Conservation (phyloP, 768 basidiomycete genomes). For the Phaffia tasmanica region DNA sequence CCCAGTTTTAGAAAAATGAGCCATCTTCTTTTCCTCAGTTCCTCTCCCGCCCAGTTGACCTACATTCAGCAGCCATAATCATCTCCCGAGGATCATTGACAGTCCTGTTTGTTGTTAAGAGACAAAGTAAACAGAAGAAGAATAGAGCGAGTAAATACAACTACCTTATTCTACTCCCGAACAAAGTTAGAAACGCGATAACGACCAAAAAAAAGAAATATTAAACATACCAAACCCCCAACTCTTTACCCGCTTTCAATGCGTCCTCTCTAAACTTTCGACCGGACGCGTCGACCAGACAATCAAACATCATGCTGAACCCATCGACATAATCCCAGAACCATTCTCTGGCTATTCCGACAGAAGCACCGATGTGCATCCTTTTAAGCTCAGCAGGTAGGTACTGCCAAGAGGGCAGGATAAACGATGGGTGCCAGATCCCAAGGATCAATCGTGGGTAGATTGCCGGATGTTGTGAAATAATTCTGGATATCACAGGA, state of each 20-base stretch:
- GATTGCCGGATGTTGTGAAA: slow-evolving; percentile 29
- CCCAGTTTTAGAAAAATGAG: background rate
- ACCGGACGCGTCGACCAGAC: slow-evolving; percentile 34
- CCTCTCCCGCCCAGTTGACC: background rate
- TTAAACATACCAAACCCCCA: slow-evolving; percentile 33
- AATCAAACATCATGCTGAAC: slow-evolving; percentile 35
- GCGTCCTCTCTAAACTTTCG: slow-evolving; percentile 37
- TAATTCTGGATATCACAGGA: slow-evolving; percentile 36
- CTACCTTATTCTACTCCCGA: too few species aligned
- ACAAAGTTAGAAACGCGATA: background rate
- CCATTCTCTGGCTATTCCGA: slow-evolving; percentile 33
- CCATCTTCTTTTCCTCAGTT: too few species aligned
- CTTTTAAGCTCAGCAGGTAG: slow-evolving; percentile 33
- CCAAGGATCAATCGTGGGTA: slow-evolving; percentile 37
- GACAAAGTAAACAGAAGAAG: background rate
- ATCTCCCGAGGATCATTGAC: slow-evolving; percentile 38
- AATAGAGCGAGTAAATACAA: too few species aligned
- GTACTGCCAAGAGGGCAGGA: slow-evolving; percentile 33
- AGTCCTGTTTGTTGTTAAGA: slow-evolving; percentile 27
- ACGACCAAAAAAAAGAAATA: background rate
- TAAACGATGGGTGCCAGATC: slow-evolving; percentile 40
- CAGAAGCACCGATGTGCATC: slow-evolving; percentile 38
- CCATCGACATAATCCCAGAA: slow-evolving; percentile 38
- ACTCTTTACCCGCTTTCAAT: slow-evolving; percentile 33
- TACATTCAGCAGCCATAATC: slow-evolving; percentile 29